Evolutionary conservation across 352 stramenopile species (phyloP).

Genomic region (Globisporangium parvum): DNA sequence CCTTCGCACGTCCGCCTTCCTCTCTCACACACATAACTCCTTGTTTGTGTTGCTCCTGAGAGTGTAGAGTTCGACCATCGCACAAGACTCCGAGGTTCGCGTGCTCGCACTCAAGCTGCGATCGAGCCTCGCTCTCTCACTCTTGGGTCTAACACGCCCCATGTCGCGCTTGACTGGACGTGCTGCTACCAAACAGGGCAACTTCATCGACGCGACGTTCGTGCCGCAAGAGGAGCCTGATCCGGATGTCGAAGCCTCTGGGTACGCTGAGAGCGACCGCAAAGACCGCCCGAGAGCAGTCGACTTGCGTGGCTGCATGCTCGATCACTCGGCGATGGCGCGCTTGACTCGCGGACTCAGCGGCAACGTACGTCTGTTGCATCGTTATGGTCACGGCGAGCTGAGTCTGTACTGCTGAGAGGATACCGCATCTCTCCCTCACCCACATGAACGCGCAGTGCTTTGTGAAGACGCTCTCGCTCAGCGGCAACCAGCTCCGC

Average conservation of each 20-base stretch:
- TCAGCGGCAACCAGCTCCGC: slow-evolving; percentile 63
- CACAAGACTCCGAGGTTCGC: slow-evolving; percentile 27
- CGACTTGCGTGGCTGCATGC: slow-evolving; percentile 53
- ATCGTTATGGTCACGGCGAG: too few species aligned
- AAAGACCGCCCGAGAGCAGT: slow-evolving; percentile 10
- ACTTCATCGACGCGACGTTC: slow-evolving; percentile 23
- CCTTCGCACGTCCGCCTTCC: too few species aligned
- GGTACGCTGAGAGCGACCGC: slow-evolving; percentile 6
- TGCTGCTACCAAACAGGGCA: slow-evolving; percentile 15
- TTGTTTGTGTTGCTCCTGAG: background rate
- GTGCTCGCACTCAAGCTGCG: background rate
- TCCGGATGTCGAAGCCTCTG: slow-evolving; percentile 2
- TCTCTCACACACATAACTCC: background rate
- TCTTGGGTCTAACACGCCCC: background rate
- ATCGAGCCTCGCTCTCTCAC: background rate
- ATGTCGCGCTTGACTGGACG: background rate
- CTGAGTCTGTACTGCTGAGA: too few species aligned
- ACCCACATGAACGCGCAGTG: slow-evolving; percentile 18
- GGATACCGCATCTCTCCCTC: background rate
- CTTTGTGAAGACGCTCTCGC: slow-evolving; percentile 47
- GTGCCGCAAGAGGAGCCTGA: slow-evolving; percentile 3
- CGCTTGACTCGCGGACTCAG: slow-evolving; percentile 34
- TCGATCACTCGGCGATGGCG: slow-evolving; percentile 35
- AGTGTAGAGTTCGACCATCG: slow-evolving; percentile 29
- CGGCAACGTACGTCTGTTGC: slow-evolving; percentile 40